These are phyloP conservation scores for Rhizopus stolonifer DNA, from an alignment of 371 early-diverging fungal species.

Conservation along the genomic window DNA sequence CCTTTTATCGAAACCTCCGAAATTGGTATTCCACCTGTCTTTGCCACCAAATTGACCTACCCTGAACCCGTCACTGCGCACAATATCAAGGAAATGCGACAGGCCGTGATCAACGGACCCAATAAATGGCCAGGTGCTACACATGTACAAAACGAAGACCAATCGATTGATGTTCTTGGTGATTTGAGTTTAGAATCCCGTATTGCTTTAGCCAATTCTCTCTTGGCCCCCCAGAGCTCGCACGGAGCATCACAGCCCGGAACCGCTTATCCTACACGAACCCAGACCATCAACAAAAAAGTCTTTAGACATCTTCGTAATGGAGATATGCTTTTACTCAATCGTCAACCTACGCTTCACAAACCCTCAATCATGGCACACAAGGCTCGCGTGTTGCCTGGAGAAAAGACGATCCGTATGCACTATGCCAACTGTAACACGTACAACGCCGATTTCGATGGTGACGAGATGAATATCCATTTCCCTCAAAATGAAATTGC, in stretches of 20 bases:
- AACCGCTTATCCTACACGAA: constrained; percentile 60
- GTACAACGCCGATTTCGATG: constrained; percentile 99
- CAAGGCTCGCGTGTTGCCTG: constrained; percentile 94
- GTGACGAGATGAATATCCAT: constrained; percentile 99
- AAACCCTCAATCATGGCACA: constrained; percentile 99
- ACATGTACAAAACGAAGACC: constrained; percentile 93
- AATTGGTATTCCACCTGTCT: constrained; percentile 97
- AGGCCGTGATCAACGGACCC: constrained; percentile 99
- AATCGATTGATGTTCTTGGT: constrained; percentile 74
- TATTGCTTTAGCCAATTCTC: constrained; percentile 94
- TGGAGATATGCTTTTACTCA: constrained; percentile 97
- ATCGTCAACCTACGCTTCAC: constrained; percentile 99
- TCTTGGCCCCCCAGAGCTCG: constrained; percentile 82
- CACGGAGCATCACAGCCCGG: constrained; percentile 44
- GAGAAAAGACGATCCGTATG: constrained; percentile 97
- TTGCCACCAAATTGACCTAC: constrained; percentile 96
- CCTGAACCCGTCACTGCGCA: constrained; percentile 98
- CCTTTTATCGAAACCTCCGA: constrained; percentile 98
- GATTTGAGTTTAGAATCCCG: constrained; percentile 85
- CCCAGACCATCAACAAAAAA: constrained; percentile 84
- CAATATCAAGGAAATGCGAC: constrained; percentile 90
- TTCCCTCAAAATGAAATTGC: constrained; percentile 98
- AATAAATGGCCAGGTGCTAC: constrained; percentile 98
- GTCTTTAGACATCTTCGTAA: constrained; percentile 96
- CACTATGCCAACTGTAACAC: constrained; percentile 99